These are phyloP conservation scores for Bondarzewia mesenterica DNA, from an alignment of 1,284 basidiomycete genomes.

Conservation along the genomic window DNA sequence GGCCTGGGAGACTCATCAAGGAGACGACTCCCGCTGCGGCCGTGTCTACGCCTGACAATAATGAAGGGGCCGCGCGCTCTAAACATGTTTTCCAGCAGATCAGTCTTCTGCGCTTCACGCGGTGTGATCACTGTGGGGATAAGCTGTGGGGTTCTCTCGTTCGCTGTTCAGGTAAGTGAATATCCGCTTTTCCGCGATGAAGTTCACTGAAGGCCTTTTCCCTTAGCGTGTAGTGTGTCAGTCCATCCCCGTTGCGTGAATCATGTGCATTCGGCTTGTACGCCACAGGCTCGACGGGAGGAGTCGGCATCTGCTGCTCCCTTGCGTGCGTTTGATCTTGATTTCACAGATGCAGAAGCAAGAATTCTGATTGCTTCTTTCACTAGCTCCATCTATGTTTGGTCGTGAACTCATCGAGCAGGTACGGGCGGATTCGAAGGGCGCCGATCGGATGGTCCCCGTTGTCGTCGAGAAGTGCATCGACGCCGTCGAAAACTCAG, in stretches of 20 bases:
- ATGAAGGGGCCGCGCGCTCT: slow-evolving; percentile 32
- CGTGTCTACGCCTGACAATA: slow-evolving; percentile 3
- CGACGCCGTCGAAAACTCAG: slow-evolving; percentile 79
- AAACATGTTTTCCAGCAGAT: slow-evolving; percentile 89
- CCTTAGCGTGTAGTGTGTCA: slow-evolving; percentile 60
- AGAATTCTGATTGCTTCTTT: slow-evolving; percentile 7
- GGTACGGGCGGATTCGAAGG: slow-evolving; percentile 62
- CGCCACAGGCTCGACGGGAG: slow-evolving; percentile 32
- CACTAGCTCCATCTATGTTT: slow-evolving; percentile 79
- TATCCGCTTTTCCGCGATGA: neutral
- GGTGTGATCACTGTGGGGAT: slow-evolving; percentile 94
- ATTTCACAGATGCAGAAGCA: neutral
- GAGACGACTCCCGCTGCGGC: slow-evolving; percentile 7
- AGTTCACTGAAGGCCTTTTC: neutral
- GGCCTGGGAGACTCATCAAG: slow-evolving; percentile 37
- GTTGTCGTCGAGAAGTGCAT: slow-evolving; percentile 95
- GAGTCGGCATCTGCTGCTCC: slow-evolving; percentile 44
- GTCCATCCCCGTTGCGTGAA: slow-evolving; percentile 69
- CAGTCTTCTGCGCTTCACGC: slow-evolving; percentile 81
- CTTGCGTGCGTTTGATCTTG: neutral
- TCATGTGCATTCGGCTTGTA: slow-evolving; percentile 50
- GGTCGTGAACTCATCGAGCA: slow-evolving; percentile 85
- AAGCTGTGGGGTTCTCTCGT: slow-evolving; percentile 98
- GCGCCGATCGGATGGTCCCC: slow-evolving; percentile 63
- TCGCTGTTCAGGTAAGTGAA: slow-evolving; percentile 71